Conservation (phyloP, 176 grass and related monocot species). For the Puya raimondii region DNA sequence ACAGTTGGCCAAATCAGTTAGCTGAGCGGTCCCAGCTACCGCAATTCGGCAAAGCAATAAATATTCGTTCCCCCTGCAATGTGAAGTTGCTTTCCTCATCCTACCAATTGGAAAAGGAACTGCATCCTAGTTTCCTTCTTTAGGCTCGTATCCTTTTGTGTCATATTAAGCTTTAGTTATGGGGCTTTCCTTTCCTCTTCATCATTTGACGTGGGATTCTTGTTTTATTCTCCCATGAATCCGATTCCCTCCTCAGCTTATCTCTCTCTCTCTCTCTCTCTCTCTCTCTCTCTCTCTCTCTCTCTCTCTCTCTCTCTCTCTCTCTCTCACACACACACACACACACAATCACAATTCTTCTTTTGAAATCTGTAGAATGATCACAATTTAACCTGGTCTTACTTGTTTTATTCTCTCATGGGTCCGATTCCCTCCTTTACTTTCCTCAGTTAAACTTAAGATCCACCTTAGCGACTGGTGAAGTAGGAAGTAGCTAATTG, state of each 20-base stretch:
- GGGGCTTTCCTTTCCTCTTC: too few species aligned
- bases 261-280: neutral
- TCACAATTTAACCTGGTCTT: too few species aligned
- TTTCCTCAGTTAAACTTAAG: too few species aligned
- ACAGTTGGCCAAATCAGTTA: neutral
- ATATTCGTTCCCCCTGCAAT: neutral
- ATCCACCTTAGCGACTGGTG: neutral
- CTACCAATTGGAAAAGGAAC: neutral
- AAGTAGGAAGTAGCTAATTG: neutral
- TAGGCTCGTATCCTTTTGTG: neutral
- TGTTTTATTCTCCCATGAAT: too few species aligned
- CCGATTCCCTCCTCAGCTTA: too few species aligned
- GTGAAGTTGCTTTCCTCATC: neutral
- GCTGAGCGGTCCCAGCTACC: neutral
- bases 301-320: conserved; percentile 2
- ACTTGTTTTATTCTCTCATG: too few species aligned
- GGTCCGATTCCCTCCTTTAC: too few species aligned
- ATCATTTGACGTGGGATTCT: too few species aligned
- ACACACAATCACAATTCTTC: neutral
- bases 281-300: conserved; percentile 1
- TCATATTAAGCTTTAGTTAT: too few species aligned
- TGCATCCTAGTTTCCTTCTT: neutral
- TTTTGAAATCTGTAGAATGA: neutral
- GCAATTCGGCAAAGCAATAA: neutral
- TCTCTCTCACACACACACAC: neutral